Evolutionary conservation across 1,139 yeast genomes (phyloP), one percentile per base, ranked within the genome.

Genomic region (Suhomyces ambrosiae): DNA sequence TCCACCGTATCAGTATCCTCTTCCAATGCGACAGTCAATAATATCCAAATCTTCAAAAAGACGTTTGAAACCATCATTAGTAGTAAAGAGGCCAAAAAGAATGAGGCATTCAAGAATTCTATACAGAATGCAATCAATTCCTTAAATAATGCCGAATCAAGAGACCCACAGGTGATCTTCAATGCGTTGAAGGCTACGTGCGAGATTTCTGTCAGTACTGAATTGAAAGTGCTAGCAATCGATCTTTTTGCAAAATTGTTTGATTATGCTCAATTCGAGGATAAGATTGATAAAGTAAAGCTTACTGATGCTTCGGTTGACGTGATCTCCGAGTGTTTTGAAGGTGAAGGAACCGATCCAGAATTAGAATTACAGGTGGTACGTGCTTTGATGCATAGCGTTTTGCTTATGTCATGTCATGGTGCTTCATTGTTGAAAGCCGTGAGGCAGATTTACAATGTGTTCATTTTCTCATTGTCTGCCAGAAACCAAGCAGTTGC

Each of bases 401-500:
- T 90, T 12, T 69, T 90, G 30, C 79, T 83, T 31, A 76, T 88
- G 63, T 85, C 95, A 15, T 88, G 92, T 33, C 98, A 94, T 55
- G 97, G 97, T 5, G 87, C 92, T 5, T 79, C 94, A 0, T 69
- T 94, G 36, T 71, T 94, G 47, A 87, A 86, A 53, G 97, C 97
- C 0, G 84, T 94, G 25, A 79, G 98, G 58, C 96, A 88, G 56
- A 86, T 92, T 14, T 92, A 92, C 65, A 90, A 89, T 57, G 87
- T 94, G 22, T 94, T 92, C 54, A 84, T 92, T 30, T 76, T 88
- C 44, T 88, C 97, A 0, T 71, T 85, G 46, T 81, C 86, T 13
- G 79, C 92, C 3, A 70, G 87, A 17, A 92, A 89, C 56, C 98
- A 92, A 61, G 86, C 92, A 1, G 83, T 90, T 42, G 98, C 98